Conservation (phyloP, 225 moss, liverwort and hornwort species). For the Sphagnum tenellum region DNA sequence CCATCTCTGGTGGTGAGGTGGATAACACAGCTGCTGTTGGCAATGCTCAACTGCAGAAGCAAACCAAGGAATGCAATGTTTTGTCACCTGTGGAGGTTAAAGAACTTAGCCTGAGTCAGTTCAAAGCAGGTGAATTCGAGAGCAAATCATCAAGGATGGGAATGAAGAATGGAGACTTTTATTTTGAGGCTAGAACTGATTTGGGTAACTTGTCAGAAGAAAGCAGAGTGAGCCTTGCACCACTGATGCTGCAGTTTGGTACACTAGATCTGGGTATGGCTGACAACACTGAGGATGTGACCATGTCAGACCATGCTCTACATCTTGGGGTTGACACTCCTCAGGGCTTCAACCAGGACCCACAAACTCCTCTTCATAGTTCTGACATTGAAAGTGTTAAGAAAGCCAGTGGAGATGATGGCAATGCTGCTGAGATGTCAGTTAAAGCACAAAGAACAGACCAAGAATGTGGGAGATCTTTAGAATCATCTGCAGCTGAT, state of each 20-base stretch:
- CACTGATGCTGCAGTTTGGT: constrained; percentile 36
- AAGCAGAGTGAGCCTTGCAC: constrained; percentile 11
- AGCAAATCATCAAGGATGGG: too few relatives aligned
- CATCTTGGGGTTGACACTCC: background rate
- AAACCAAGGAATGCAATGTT: constrained; percentile 4
- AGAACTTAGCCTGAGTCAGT: constrained; percentile 14
- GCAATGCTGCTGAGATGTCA: too few relatives aligned
- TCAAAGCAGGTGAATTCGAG: background rate
- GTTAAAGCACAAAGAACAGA: background rate
- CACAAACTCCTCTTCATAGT: too few relatives aligned
- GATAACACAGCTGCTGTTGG: too few relatives aligned
- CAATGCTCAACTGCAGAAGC: too few relatives aligned
- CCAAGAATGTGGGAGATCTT: background rate
- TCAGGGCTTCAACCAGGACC: too few relatives aligned
- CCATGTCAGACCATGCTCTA: background rate
- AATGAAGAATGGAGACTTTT: too few relatives aligned
- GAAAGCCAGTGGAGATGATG: constrained; percentile 3
- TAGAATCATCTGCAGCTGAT: too few relatives aligned
- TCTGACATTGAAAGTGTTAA: too few relatives aligned
- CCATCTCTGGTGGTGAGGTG: too few relatives aligned
- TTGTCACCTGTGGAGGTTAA: constrained; percentile 37
- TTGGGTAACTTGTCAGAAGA: constrained; percentile 9
- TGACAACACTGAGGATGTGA: background rate
- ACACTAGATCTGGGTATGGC: constrained; percentile 8
- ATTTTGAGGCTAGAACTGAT: background rate